Evolutionary conservation across 345 rosid genomes (phyloP).

Genomic region (Psidium friedrichsthalianum): DNA sequence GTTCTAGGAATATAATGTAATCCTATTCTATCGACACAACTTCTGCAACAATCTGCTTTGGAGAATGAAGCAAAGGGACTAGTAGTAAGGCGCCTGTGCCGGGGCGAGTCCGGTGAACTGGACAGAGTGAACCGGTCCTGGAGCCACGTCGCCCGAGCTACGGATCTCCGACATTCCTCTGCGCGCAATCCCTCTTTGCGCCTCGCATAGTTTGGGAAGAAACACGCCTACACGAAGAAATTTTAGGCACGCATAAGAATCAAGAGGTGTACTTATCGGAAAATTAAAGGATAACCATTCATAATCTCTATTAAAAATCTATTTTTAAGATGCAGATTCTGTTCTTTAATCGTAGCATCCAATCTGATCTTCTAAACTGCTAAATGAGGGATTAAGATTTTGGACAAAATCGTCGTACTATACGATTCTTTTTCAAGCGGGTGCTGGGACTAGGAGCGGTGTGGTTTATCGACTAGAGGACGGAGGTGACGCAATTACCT

Average conservation of each 20-base stretch:
- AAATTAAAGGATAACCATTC: not conserved
- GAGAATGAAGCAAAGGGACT: not conserved
- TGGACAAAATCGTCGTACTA: not conserved
- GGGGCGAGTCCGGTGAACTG: constrained; percentile 5
- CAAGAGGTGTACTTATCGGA: not conserved
- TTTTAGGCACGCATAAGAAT: not conserved
- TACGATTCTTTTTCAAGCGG: not conserved
- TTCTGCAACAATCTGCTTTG: not conserved
- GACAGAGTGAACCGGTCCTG: constrained; percentile 22
- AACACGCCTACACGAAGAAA: constrained; percentile 36
- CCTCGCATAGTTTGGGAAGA: constrained; percentile 67
- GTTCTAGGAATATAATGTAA: not conserved
- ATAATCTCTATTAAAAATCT: not conserved
- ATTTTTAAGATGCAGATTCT: not conserved
- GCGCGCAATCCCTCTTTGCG: constrained; percentile 26
- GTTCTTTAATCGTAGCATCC: not conserved
- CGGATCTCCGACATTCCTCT: constrained; percentile 53
- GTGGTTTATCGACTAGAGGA: not conserved
- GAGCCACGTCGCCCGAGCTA: constrained; percentile 52
- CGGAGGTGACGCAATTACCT: constrained; percentile 26
- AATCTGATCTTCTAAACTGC: not conserved
- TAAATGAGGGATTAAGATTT: not conserved
- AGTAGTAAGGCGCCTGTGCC: constrained; percentile 12
- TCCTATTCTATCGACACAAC: not conserved
- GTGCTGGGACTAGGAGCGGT: not conserved